These are phyloP conservation scores for Claviceps sp. DNA, from an alignment of 2,329 filamentous ascomycete species.

Conservation along the genomic window DNA sequence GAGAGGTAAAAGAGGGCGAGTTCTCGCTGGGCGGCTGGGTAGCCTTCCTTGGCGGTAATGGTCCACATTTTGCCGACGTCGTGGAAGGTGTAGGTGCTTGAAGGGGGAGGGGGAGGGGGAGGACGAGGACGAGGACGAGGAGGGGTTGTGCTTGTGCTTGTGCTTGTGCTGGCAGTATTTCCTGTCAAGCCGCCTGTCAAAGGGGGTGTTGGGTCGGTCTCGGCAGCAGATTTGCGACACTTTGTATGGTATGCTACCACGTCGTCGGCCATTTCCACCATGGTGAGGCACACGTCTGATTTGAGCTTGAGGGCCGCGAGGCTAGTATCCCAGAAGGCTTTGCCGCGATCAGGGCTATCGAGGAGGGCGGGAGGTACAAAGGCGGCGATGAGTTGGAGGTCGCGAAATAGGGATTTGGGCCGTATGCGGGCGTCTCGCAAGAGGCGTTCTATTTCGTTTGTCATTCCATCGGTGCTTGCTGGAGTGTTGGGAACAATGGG, in stretches of 20 bases:
- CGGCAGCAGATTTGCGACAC: conserved; percentile 35
- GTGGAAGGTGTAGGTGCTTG: conserved; percentile 54
- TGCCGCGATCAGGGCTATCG: conserved; percentile 50
- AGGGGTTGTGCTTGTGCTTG: too few relatives aligned
- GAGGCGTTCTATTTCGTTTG: conserved; percentile 51
- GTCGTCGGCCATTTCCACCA: conserved; percentile 48
- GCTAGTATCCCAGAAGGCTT: conserved; percentile 82
- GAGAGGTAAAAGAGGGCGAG: conserved; percentile 88
- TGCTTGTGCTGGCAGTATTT: too few relatives aligned
- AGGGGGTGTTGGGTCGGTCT: conserved; percentile 18
- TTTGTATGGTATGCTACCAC: conserved; percentile 49
- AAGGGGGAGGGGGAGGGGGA: conserved; percentile 26
- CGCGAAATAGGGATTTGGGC: conserved; percentile 70
- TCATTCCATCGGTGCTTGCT: conserved; percentile 49
- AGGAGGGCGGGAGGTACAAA: conserved; percentile 49
- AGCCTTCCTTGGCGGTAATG: conserved; percentile 84
- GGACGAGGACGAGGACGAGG: too few relatives aligned
- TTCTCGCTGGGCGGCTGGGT: conserved; percentile 75
- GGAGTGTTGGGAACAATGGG: conserved; percentile 35
- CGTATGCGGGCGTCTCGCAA: conserved; percentile 55
- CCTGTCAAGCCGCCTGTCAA: conserved; percentile 20
- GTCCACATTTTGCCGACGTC: conserved; percentile 84
- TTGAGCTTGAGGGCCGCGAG: conserved; percentile 82
- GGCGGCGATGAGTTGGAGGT: conserved; percentile 60
- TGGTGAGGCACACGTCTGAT: conserved; percentile 72